Percentiles rank a stretch among this genome's conserved stretches.
Conservation (phyloP, 2,329 filamentous ascomycete species). For the Cylindrodendrum hubeiense region DNA sequence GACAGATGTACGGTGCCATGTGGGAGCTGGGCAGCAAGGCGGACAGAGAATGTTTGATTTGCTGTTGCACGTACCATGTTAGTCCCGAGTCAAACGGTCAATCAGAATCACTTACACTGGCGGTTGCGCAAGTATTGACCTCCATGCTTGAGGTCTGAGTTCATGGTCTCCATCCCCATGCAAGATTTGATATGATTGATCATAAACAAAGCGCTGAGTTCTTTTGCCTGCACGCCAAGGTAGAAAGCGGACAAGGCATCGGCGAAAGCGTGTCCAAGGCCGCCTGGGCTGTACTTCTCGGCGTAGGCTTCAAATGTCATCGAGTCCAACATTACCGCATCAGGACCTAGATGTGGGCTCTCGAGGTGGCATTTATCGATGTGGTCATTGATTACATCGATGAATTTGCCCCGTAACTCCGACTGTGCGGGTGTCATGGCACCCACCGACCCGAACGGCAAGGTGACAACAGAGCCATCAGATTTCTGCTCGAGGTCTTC, state of each 20-base stretch:
- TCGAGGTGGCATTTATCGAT: too few relatives aligned
- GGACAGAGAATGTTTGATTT: not conserved
- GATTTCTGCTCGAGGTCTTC: not conserved
- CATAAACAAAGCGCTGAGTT: slow-evolving; percentile 28
- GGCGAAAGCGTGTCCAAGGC: too few relatives aligned
- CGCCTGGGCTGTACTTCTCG: too few relatives aligned
- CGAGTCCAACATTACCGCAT: too few relatives aligned
- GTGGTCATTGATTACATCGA: too few relatives aligned
- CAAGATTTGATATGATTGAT: slow-evolving; percentile 37
- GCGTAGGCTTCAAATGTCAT: too few relatives aligned
- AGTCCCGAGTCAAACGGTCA: too few relatives aligned
- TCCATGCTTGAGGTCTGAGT: slow-evolving; percentile 34
- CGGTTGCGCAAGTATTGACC: slow-evolving; percentile 41
- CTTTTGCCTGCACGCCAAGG: slow-evolving; percentile 35
- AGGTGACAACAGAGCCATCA: not conserved
- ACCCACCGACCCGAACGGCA: not conserved
- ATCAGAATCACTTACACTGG: slow-evolving; percentile 24
- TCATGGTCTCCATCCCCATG: slow-evolving; percentile 34
- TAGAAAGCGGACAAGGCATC: slow-evolving; percentile 20
- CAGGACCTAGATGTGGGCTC: too few relatives aligned
- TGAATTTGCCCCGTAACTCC: too few relatives aligned
- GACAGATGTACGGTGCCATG: not conserved
- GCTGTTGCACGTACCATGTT: not conserved
- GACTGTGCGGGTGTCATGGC: too few relatives aligned
- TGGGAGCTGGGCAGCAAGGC: not conserved